Evolutionary conservation across 2,329 filamentous ascomycete genomes (phyloP), one percentile per base, ranked within the genome.

Genomic region (Aspergillus terreus): DNA sequence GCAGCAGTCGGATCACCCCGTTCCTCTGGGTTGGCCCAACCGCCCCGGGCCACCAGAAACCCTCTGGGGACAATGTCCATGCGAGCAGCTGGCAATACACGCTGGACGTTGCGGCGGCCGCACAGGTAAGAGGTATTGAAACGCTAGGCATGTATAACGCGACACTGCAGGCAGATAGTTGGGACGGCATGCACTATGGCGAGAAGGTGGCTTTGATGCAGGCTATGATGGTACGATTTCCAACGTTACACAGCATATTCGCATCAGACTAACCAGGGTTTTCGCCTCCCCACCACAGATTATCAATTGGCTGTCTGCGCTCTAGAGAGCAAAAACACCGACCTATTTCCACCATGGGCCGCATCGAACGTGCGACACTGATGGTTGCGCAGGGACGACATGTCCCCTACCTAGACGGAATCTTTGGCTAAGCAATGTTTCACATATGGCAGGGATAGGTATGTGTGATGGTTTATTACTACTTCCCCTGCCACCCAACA

Each of bases 21-120:
- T 72, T 76, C 56, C 66, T 77, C 15, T 74, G 73, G 66, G 51
- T 77, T 14, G 69, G 73, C 4, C 73, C 73, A 19, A 67, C 65
- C 21, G 69, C 71, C 6, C 64, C 70, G 9, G 69, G 68, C 17
- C 69, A 71, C 51, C 63, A 69, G 30, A 68, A 70, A 25, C 62
- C 64, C 15, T 51, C 57, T 6, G 49, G 52, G 21, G 60, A 62
- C 44, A 63, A 65, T 43, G 54, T 60, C 36, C 62, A 70, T 52
- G 65, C 66, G 3, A 66, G 64, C 57, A 65, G 66, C 41, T 75
- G 71, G 72, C 64, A 71, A 41, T 76, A 71, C 52, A 68, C 67
- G 6, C 52, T 68, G 6, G 63, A 71, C 45, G 66, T 73, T 33
- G 56, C 47, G 32, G 51, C 57, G 40, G 63, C 68, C 21, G 72